Base-by-base conservation (phyloP, 306 rosid species). In the Pueraria montana region DNA sequence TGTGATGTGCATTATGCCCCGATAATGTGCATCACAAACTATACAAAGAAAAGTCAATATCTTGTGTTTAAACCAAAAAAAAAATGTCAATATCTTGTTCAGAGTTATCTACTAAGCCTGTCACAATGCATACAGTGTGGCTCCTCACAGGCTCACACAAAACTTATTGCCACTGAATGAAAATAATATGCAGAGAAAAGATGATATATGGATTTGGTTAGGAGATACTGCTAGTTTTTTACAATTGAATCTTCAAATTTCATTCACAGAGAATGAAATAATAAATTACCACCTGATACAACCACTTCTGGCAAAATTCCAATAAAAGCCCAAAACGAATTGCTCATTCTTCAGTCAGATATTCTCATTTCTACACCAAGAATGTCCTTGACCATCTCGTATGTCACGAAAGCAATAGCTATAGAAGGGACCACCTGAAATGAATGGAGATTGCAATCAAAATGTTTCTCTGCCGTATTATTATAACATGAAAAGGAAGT, bases 391-490 rank as follows among this genome's bases (percentile, higher is more conserved):
- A 87, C 93, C 73, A 66, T 53, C 87, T 90, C 94, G 13, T 90
- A 92, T 36, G 93, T 80, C 69, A 92, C 92, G 17, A 92, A 92
- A 9, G 94, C 89, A 77, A 90, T 92, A 27, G 97, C 93, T 64
- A 92, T 92, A 46, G 97, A 92, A 32, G 97, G 97, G 21, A 92
- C 94, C 80, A 92, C 97, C 92, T 90, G 80, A 72, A 43, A 80
- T 77, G 46, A 87, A 68, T 21, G 20, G 11, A 40, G 8, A 13
- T 18, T 56, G 34, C 17, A 62, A 58, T 82, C 53, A 36, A 12
- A 63, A 71, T 12, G 52, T 40, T 38, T 67, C 24, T 32, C n/a
- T 24, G 36, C 16, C 42, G 13, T 30, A 26, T 50, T 26, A 24
- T 24, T 26, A 58, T 23, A 21, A 23, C 32, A 23, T 58, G 63